Percentiles rank a stretch among this genome's conserved stretches.
These are phyloP conservation scores for Microsporum canis DNA, from an alignment of 2,329 filamentous ascomycete species.

Conservation along the genomic window DNA sequence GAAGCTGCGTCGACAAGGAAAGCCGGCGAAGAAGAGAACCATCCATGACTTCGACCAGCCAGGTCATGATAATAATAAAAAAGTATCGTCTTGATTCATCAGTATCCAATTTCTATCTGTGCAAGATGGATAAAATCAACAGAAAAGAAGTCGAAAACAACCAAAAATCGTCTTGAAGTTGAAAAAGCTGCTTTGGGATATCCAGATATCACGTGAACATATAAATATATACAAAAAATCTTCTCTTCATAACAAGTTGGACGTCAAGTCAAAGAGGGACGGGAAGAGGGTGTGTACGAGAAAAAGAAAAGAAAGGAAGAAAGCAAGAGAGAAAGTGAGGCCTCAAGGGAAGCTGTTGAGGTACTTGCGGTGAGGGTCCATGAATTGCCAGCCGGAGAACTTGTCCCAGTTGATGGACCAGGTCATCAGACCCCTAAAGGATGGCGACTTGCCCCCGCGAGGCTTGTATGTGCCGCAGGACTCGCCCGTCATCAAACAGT, in stretches of 20 bases:
- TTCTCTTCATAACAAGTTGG: neutral
- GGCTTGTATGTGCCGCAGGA: slow-evolving; percentile 5
- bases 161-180: neutral
- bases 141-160: neutral
- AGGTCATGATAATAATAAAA: neutral
- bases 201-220: neutral
- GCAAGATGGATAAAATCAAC: neutral
- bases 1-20: neutral
- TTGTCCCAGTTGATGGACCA: slow-evolving; percentile 8
- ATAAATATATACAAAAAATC: neutral
- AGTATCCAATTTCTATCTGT: neutral
- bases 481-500: slow-evolving; percentile 3
- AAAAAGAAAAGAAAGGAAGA: neutral
- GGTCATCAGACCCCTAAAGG: slow-evolving; percentile 4
- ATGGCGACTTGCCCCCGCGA: neutral
- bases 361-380: slow-evolving; percentile 2
- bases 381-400: slow-evolving; percentile 4
- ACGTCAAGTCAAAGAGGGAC: neutral
- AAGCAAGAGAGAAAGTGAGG: neutral
- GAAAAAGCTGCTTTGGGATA: neutral
- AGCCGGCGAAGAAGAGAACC: neutral
- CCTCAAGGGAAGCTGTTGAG: neutral
- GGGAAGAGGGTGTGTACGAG: neutral
- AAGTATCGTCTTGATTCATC: neutral
- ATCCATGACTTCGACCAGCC: neutral